Evolutionary conservation across 2,329 filamentous ascomycete species (phyloP), one percentile per base, ranked within the genome.

Genomic region (Microdochium trichocladiopsis): DNA sequence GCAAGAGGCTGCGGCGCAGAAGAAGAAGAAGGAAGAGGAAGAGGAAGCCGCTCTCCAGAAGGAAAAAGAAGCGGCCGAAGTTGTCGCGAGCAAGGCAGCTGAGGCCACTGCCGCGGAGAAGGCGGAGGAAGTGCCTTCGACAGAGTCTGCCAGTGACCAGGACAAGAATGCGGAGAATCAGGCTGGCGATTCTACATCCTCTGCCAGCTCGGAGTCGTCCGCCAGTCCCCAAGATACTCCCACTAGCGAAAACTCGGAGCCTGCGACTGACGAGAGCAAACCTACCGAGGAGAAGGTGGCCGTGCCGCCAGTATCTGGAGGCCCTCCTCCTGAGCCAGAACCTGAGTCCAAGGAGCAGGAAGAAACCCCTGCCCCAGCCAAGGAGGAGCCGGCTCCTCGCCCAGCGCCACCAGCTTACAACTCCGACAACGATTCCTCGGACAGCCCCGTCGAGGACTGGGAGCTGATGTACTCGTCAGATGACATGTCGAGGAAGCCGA

Each of bases 391-490:
- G 9, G 23, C 50, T 3, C 37, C 48, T 21, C 48, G 53, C 16
- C 57, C 56, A n/a, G 47, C 55, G 22, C 54, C 58, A 10, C 58
- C 60, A 25, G 50, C 55, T 49, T 71, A 72, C 53, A 71, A 73
- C 1, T 78, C 76, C 0, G 76, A 76, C 5, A 74, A 74, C 31
- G 76, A 83, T 51, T 82, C 79, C 0, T 83, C 79, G 0, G 81
- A 83, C 47, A 82, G 78, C 6, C 82, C 82, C 0, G 72, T 84
- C 2, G 73, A 76, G 33, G 80, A 84, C 55, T 83, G 76, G 72
- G 80, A 84, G 57, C 72, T 76, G 56, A 70, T 82, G 25, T 83
- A 82, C 63, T 80, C 76, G 53, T 76, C 73, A 50, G 80, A 84
- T 56, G 80, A 84, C 58, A 75, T 80, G 64, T 72, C 74, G 0